Conservation (phyloP, 2,329 filamentous ascomycete genomes). For the Hypoxylon sp. region DNA sequence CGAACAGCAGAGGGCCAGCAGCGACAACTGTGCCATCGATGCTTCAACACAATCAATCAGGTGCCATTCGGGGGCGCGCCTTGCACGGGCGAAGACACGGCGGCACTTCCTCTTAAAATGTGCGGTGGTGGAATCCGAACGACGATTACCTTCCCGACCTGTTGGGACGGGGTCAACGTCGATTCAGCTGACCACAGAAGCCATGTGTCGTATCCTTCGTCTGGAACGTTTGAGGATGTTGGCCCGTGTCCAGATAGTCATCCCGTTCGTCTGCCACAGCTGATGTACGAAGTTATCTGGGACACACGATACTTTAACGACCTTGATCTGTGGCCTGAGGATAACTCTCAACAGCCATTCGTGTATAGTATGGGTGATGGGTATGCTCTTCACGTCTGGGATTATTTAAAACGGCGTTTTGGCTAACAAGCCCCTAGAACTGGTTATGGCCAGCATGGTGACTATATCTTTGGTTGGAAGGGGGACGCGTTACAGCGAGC, state of each 20-base stretch:
- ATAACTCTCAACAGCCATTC: conserved; percentile 39
- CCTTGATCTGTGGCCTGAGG: conserved; percentile 39
- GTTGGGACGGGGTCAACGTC: conserved; percentile 61
- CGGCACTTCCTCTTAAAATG: conserved; percentile 47
- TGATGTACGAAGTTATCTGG: conserved; percentile 42
- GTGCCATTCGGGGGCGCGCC: conserved; percentile 32
- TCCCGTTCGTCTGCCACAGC: conserved; percentile 37
- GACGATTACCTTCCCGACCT: conserved; percentile 54
- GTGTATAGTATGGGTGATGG: conserved; percentile 38
- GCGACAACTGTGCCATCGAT: conserved; percentile 53
- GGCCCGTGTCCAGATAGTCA: conserved; percentile 38
- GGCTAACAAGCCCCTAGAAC: conserved; percentile 18
- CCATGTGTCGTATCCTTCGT: conserved; percentile 58
- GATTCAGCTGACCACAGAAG: conserved; percentile 56
- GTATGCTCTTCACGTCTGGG: conserved; percentile 14
- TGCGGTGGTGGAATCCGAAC: conserved; percentile 47
- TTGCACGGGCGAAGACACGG: conserved; percentile 45
- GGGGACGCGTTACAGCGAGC: conserved; percentile 47
- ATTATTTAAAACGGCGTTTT: background rate
- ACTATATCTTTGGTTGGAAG: conserved; percentile 49
- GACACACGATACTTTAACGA: conserved; percentile 38
- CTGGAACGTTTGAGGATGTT: conserved; percentile 27
- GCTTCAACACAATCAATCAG: conserved; percentile 48
- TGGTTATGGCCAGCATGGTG: conserved; percentile 48
- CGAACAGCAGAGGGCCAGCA: conserved; percentile 45